Percentiles rank a stretch among this genome's conserved stretches.
Evolutionary conservation across 768 basidiomycete species (phyloP).

Genomic region (Austroboletus eburneus): DNA sequence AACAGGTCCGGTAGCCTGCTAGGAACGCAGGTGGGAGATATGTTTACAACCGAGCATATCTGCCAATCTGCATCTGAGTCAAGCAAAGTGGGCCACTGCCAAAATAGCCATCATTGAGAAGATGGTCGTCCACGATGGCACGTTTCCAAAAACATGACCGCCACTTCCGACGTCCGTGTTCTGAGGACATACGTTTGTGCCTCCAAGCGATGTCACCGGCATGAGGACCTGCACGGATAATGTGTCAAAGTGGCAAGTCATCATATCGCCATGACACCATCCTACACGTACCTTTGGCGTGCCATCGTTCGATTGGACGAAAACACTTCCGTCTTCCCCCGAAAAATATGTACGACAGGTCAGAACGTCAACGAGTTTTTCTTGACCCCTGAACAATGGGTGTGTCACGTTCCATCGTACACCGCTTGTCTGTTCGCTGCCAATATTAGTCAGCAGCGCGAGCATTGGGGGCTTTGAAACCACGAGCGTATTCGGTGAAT

Average conservation of each 20-base stretch:
- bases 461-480: constrained; percentile 56
- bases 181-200: constrained; percentile 18
- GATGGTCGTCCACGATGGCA: constrained; percentile 7
- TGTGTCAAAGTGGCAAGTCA: neutral
- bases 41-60: too few species aligned
- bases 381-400: constrained; percentile 37
- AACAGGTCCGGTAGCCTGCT: too few species aligned
- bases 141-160: neutral
- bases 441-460: constrained; percentile 52
- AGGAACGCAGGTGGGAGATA: neutral
- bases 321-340: constrained; percentile 40
- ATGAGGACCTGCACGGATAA: constrained; percentile 31
- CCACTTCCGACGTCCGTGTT: constrained; percentile 5
- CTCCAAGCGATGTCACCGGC: constrained; percentile 26
- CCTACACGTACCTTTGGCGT: constrained; percentile 39
- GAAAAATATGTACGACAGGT: constrained; percentile 41
- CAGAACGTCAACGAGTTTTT: constrained; percentile 49
- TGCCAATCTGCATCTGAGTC: constrained; percentile 1
- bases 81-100: constrained; percentile 4
- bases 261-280: neutral
- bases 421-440: constrained; percentile 32
- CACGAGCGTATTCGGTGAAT: constrained; percentile 38
- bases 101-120: constrained; percentile 4
- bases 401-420: constrained; percentile 42
- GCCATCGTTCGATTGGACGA: constrained; percentile 37